phyloP scores from a whole-genome alignment of 208 protist species.

The Leishmania turanica region DNA sequence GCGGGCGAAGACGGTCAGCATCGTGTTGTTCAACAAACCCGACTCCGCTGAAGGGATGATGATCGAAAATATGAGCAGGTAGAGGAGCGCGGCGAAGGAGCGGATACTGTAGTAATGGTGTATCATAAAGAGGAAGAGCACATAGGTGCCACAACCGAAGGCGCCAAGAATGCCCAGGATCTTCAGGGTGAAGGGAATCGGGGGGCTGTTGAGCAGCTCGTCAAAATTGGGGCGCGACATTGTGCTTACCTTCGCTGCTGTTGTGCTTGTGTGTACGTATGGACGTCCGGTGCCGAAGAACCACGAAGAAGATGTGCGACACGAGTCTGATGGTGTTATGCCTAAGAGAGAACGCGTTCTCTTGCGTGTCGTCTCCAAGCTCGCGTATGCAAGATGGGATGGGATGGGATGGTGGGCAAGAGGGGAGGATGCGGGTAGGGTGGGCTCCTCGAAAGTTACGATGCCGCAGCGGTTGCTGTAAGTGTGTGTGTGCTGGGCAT shows the following conservation, averaged over 20 bases:
- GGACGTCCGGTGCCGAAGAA: background rate
- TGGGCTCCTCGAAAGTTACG: background rate
- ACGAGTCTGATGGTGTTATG: background rate
- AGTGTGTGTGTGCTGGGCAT: background rate
- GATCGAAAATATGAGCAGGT: constrained; percentile 54
- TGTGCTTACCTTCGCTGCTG: constrained; percentile 3
- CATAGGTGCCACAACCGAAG: constrained; percentile 59
- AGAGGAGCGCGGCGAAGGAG: constrained; percentile 49
- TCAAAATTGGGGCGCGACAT: constrained; percentile 22
- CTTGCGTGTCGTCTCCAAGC: background rate
- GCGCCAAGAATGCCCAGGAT: constrained; percentile 53
- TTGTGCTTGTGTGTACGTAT: background rate
- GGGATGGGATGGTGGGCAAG: background rate
- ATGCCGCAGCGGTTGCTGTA: background rate
- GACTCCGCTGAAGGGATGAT: constrained; percentile 65
- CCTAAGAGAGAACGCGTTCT: background rate
- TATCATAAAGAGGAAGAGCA: constrained; percentile 55
- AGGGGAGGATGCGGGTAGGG: background rate
- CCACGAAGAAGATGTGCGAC: background rate
- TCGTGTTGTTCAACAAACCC: constrained; percentile 48
- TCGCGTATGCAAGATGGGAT: background rate
- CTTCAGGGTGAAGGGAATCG: constrained; percentile 40
- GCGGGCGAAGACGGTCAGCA: constrained; percentile 44
- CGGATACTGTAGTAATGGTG: constrained; percentile 25
- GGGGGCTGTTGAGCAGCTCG: constrained; percentile 27